Conservation (phyloP, 169 alveolate species). For the Nephromyces sp. region DNA sequence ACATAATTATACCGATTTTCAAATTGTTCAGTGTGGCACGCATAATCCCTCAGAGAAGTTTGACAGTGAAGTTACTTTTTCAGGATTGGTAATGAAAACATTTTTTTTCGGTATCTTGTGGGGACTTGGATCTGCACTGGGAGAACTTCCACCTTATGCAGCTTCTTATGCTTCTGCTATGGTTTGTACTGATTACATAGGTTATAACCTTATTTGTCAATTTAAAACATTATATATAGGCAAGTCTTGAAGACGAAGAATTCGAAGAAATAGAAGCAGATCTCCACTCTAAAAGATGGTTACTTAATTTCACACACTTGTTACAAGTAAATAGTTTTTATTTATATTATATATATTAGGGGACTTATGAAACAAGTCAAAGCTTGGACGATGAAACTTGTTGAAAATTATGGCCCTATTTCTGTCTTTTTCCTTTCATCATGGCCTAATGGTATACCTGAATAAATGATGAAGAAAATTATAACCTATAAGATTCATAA, state of each 20-base stretch:
- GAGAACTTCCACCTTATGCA: constrained; percentile 90
- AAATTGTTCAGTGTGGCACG: not conserved
- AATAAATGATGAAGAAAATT: too few species aligned
- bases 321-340: not conserved
- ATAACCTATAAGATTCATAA: too few species aligned
- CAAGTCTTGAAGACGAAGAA: constrained; percentile 57
- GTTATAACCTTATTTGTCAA: not conserved
- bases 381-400: constrained; percentile 50
- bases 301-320: not conserved
- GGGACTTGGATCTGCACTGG: constrained; percentile 91
- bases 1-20: not conserved
- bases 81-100: not conserved
- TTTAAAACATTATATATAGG: constrained; percentile 1
- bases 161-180: constrained; percentile 82
- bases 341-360: not conserved
- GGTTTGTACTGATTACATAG: constrained; percentile 14
- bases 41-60: not conserved
- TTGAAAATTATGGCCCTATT: constrained; percentile 70
- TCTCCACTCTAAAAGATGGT: constrained; percentile 8
- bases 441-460: constrained; percentile 65
- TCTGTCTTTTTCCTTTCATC: constrained; percentile 71
- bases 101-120: constrained; percentile 53
- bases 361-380: constrained; percentile 50
- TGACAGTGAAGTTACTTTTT: not conserved
- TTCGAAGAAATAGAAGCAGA: constrained; percentile 51